Percentiles rank a stretch among this genome's conserved stretches.
These are phyloP conservation scores for Vanrija humicola DNA, from an alignment of 1,284 basidiomycete species.

Conservation along the genomic window DNA sequence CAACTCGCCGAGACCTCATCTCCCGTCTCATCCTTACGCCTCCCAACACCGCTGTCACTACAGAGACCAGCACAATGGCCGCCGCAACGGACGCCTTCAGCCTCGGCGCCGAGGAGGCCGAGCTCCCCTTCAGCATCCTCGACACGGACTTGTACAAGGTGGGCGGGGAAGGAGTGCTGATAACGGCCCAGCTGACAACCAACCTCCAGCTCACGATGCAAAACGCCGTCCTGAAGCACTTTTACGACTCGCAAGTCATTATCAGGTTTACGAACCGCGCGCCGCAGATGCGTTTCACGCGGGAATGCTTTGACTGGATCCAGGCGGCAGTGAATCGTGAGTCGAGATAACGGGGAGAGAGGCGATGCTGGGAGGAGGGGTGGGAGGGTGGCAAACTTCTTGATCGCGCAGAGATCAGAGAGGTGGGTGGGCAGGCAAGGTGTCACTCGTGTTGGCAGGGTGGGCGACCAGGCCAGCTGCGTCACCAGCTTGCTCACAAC, in stretches of 20 bases:
- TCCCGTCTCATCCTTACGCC: neutral
- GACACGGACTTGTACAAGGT: constrained; percentile 98
- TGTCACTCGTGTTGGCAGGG: too few relatives aligned
- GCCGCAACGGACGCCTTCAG: constrained; percentile 3
- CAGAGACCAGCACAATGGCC: neutral
- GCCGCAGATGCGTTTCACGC: constrained; percentile 65
- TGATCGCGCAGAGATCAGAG: too few relatives aligned
- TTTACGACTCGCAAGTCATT: constrained; percentile 61
- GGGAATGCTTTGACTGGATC: constrained; percentile 65
- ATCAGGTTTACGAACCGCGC: constrained; percentile 83
- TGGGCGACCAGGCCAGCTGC: neutral
- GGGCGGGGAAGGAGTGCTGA: neutral
- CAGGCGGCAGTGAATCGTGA: constrained; percentile 63
- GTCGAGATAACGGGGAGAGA: constrained; percentile 34
- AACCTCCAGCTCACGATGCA: constrained; percentile 84
- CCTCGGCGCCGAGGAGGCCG: constrained; percentile 21
- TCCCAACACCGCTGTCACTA: neutral
- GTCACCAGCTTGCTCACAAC: neutral
- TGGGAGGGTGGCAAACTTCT: too few relatives aligned
- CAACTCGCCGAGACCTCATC: too few relatives aligned
- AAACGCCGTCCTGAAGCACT: constrained; percentile 81
- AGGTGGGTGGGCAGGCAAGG: too few relatives aligned
- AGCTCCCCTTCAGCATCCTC: constrained; percentile 63
- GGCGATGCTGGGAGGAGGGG: too few relatives aligned
- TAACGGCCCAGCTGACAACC: neutral